Base-by-base conservation (phyloP, 257 asterid genomes). In the Petunia axillaris region DNA sequence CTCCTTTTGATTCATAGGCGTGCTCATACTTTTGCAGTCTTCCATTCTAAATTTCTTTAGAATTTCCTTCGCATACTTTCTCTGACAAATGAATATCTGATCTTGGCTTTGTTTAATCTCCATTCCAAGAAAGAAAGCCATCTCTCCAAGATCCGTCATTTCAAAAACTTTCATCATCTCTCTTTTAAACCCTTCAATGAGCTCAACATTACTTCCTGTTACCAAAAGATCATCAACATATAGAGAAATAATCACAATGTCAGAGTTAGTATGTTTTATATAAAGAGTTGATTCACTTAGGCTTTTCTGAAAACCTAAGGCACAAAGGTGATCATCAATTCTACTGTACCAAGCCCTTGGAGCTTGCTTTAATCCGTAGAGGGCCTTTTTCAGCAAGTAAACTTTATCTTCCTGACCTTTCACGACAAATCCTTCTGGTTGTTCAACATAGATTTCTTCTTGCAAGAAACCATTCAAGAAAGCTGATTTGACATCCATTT, bases 181-280 rank as follows among this genome's bases (percentile, higher is more conserved):
- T 46, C n/a, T 3, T 53, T 75, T 81, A 39, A 81, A 77, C n/a
- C 37, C 15, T 5, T 77, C 38, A 6, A 82, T 44, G 2, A 41
- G 11, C 6, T 35, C 43, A 4, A 1, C 62, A 35, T 67, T 44
- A n/a, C 40, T 66, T 38, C 67, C 8, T 68, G 79, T 78, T 6
- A 82, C 66, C 3, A 82, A 39, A 1, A 82, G 10, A 53, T 79
- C 81, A 75, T 83, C 81, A 43, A 79, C 74, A 54, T 79, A 83
- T 6, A 83, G 3, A 1, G 67, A 78, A 36, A 67, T 25, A 6
- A 59, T 35, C 40, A 67, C 35, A 65, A 54, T 2, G n/a, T 67
- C 68, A 39, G 9, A 10, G 6, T 40, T 9, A 36, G 2, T 10
- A 5, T 35, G 35, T 10, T 63, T 79, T 13, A 74, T 46, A 10